Percentiles rank a stretch among this genome's conserved stretches.
Evolutionary conservation across 2,329 filamentous ascomycete species (phyloP).

Genomic region (Pseudopyricularia javanii): DNA sequence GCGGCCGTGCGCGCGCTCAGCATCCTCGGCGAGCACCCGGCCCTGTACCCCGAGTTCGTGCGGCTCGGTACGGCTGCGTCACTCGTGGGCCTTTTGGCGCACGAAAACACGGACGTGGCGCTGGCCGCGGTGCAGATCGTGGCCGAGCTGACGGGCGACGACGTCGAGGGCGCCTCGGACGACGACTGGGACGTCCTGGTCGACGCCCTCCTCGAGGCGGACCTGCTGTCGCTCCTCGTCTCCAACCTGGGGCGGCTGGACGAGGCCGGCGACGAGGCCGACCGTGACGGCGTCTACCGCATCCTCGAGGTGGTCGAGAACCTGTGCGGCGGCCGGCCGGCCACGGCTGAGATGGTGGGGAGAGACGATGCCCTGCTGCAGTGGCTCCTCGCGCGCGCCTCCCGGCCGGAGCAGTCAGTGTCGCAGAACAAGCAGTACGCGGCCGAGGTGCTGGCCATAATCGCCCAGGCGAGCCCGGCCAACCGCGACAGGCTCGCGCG

Average conservation of each 20-base stretch:
- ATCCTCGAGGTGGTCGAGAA: constrained; percentile 76
- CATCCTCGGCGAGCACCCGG: constrained; percentile 75
- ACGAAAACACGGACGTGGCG: constrained; percentile 95
- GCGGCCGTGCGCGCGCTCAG: constrained; percentile 76
- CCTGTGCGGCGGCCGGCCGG: constrained; percentile 54
- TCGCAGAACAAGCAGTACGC: constrained; percentile 93
- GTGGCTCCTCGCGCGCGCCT: constrained; percentile 69
- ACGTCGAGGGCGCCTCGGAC: constrained; percentile 69
- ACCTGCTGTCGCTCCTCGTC: constrained; percentile 61
- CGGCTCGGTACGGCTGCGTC: constrained; percentile 60
- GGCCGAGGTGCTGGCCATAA: constrained; percentile 80
- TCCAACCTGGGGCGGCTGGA: constrained; percentile 72
- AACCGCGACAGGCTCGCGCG: constrained; percentile 51
- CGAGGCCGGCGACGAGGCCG: constrained; percentile 54
- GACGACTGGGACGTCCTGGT: constrained; percentile 72
- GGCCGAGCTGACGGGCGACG: constrained; percentile 84
- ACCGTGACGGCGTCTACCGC: constrained; percentile 79
- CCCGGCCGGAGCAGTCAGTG: constrained; percentile 34
- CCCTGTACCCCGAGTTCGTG: constrained; percentile 70
- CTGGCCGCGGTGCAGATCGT: constrained; percentile 85
- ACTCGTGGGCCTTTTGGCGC: constrained; percentile 70
- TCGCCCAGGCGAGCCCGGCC: constrained; percentile 61
- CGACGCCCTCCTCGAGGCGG: constrained; percentile 51
- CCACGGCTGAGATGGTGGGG: constrained; percentile 60
- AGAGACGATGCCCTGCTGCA: constrained; percentile 51